A percentile compares a stretch with the other conserved stretches of the same genome.
Evolutionary conservation across 2,329 filamentous ascomycete species (phyloP).

Genomic region (Neofusicoccum cordaticola): DNA sequence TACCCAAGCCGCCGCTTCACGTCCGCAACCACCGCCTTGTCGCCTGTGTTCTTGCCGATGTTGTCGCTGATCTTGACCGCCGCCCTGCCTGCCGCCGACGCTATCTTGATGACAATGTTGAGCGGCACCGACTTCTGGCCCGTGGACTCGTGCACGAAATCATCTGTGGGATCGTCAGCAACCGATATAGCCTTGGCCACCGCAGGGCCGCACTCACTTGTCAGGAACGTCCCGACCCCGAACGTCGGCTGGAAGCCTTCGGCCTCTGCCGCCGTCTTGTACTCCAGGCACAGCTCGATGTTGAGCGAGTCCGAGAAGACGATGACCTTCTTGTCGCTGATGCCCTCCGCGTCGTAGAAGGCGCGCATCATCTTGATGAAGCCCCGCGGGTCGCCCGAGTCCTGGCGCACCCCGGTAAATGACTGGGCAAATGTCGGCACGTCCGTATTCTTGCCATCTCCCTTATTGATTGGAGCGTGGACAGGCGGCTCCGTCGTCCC

Average conservation of each 20-base stretch:
- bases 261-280: conserved; percentile 78
- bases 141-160: conserved; percentile 67
- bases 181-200: conserved; percentile 1
- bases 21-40: conserved; percentile 70
- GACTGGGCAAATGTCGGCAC: conserved; percentile 69
- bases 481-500: conserved; percentile 43
- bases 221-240: conserved; percentile 92
- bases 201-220: conserved; percentile 52
- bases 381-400: conserved; percentile 79
- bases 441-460: conserved; percentile 27
- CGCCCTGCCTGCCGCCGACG: conserved; percentile 73
- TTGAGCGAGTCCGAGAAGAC: conserved; percentile 96
- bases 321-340: conserved; percentile 79
- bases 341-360: conserved; percentile 75
- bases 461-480: conserved; percentile 39
- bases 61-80: conserved; percentile 92
- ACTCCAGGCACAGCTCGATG: conserved; percentile 85
- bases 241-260: conserved; percentile 83
- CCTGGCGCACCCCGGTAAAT: conserved; percentile 82
- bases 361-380: conserved; percentile 76
- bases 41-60: conserved; percentile 89
- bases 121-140: conserved; percentile 83
- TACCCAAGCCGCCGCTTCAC: conserved; percentile 88
- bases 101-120: conserved; percentile 98
- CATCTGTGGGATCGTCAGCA: conserved; percentile 52